Evolutionary conservation across 2,329 filamentous ascomycete genomes (phyloP), one percentile per base, ranked within the genome.

Genomic region (Xylaria sp.): DNA sequence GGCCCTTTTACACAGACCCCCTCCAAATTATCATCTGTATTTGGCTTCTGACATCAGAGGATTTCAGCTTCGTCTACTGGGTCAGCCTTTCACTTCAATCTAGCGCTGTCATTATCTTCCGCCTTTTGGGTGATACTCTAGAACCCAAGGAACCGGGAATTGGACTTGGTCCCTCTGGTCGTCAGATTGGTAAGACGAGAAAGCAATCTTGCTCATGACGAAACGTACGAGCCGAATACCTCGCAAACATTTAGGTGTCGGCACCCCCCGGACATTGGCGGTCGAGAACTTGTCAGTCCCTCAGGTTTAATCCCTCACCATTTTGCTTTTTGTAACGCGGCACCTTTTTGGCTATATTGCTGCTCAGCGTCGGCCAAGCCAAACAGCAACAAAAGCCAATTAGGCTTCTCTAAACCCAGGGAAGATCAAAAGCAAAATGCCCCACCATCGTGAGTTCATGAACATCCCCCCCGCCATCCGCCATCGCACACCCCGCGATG

Each of bases 361-460:
- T 19, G 38, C 3, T 53, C 21, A 47, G 41, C 17, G 31, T 33
- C 27, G 17, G 33, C 38, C 37, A 29, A 48, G 41, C 38, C 52
- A 17, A 53, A n/a, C n/a, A n/a, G n/a, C n/a, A n/a, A n/a, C n/a
- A 54, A 17, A 35, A 29, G 47, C 33, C 29, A 19, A 54, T 35
- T 33, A 27, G 52, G 41, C 40, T 56, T 44, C 27, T 51, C 35
- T 43, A 37, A n/a, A 48, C 40, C 23, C 6, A 27, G 49, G 46
- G 43, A 54, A 37, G 5, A 40, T 38, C 27, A n/a, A 38, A 41
- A 57, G n/a, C n/a, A n/a, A 1, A n/a, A 65, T 65, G 63, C 37
- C 60, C 60, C 60, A 38, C 49, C 33, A 60, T 51, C 58, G 63
- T 63, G 63, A 65, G 60, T 64, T 59, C 21, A 47, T 43, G n/a